A percentile compares a stretch with the other conserved stretches of the same genome.
phyloP scores from a whole-genome alignment of 495 filamentous ascomycete genomes.

The Echria macrotheca region DNA sequence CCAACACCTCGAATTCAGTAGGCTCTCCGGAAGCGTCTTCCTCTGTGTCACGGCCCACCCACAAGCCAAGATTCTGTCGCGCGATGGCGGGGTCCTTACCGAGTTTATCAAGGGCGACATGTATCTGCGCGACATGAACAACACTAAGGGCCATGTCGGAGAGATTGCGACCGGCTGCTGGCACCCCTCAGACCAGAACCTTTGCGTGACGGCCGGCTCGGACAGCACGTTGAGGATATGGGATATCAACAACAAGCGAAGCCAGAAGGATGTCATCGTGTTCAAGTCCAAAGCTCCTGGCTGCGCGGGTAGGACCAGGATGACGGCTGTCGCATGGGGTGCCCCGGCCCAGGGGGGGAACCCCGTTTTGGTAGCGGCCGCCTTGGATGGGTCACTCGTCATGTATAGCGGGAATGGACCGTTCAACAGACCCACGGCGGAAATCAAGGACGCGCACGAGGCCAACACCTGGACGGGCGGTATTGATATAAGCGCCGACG shows the following conservation, averaged over 20 bases:
- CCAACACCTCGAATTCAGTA: slow-evolving; percentile 81
- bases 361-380: slow-evolving; percentile 78
- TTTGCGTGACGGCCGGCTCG: slow-evolving; percentile 83
- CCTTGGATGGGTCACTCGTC: slow-evolving; percentile 82
- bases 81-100: slow-evolving; percentile 77
- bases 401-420: slow-evolving; percentile 91
- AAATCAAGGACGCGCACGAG: slow-evolving; percentile 79
- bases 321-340: slow-evolving; percentile 93
- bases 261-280: slow-evolving; percentile 88
- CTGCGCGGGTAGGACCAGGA: slow-evolving; percentile 82
- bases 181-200: slow-evolving; percentile 75
- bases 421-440: slow-evolving; percentile 75
- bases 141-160: slow-evolving; percentile 92
- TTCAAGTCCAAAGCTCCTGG: slow-evolving; percentile 85
- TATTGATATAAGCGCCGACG: slow-evolving; percentile 86
- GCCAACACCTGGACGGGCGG: slow-evolving; percentile 87
- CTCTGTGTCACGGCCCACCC: slow-evolving; percentile 81
- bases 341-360: slow-evolving; percentile 66
- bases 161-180: slow-evolving; percentile 83
- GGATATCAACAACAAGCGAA: slow-evolving; percentile 83
- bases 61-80: slow-evolving; percentile 81
- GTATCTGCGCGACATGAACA: slow-evolving; percentile 93
- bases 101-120: slow-evolving; percentile 97
- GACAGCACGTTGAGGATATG: slow-evolving; percentile 95
- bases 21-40: slow-evolving; percentile 70